Conservation (phyloP, 2,329 filamentous ascomycete genomes). For the Cladophialophora exuberans region DNA sequence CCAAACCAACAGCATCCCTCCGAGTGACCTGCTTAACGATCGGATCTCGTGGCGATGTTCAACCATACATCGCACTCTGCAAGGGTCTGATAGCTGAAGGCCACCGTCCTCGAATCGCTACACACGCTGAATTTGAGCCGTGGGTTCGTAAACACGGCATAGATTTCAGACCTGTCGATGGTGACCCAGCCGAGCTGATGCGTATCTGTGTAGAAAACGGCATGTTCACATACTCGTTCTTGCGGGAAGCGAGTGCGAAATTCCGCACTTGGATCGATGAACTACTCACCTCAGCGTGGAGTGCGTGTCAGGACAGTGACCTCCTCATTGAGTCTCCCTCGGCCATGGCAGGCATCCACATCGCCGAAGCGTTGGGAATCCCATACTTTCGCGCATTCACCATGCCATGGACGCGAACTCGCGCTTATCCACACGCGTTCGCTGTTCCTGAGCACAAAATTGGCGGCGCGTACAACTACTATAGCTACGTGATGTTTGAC, state of each 20-base stretch:
- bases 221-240: slow-evolving; percentile 91
- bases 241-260: slow-evolving; percentile 81
- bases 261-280: slow-evolving; percentile 97
- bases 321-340: slow-evolving; percentile 93
- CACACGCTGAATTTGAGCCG: slow-evolving; percentile 82
- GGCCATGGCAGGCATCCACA: slow-evolving; percentile 97
- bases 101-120: slow-evolving; percentile 84
- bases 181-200: slow-evolving; percentile 94
- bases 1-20: slow-evolving; percentile 75
- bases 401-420: slow-evolving; percentile 97
- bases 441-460: slow-evolving; percentile 90
- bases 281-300: slow-evolving; percentile 78
- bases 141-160: slow-evolving; percentile 96
- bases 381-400: slow-evolving; percentile 97
- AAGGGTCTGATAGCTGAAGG: slow-evolving; percentile 88
- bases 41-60: slow-evolving; percentile 91
- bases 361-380: slow-evolving; percentile 88
- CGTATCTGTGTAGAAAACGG: slow-evolving; percentile 93
- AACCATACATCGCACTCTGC: slow-evolving; percentile 95
- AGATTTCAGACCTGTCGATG: slow-evolving; percentile 84
- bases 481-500: slow-evolving; percentile 96
- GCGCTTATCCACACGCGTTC: slow-evolving; percentile 96
- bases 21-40: slow-evolving; percentile 93
- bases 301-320: slow-evolving; percentile 82
- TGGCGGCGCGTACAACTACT: slow-evolving; percentile 92